Conservation (phyloP, 2,329 filamentous ascomycete genomes). For the Ampelomyces quisqualis region DNA sequence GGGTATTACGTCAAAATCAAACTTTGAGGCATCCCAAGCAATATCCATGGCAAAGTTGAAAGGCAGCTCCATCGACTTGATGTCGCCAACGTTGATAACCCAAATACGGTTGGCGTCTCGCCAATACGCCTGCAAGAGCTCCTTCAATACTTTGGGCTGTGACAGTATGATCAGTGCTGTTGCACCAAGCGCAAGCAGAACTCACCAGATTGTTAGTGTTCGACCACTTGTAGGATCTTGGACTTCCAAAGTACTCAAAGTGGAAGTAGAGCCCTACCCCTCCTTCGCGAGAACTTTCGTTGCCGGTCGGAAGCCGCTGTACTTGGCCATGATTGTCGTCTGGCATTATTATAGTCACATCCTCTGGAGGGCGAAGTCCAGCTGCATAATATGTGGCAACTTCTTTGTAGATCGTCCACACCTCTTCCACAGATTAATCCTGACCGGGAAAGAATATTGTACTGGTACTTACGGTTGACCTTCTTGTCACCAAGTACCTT, state of each 20-base stretch:
- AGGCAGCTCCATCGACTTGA: constrained; percentile 25
- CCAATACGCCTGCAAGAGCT: constrained; percentile 16
- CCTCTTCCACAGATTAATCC: constrained; percentile 6
- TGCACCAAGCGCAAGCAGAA: no score
- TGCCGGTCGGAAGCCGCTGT: constrained; percentile 16
- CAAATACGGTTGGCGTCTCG: constrained; percentile 19
- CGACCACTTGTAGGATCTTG: constrained; percentile 20
- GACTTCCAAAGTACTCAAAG: constrained; percentile 22
- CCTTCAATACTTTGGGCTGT: constrained; percentile 14
- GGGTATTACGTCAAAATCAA: constrained; percentile 50
- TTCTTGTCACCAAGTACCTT: constrained; percentile 10
- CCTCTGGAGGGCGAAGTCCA: constrained; percentile 15
- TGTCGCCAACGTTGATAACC: constrained; percentile 26
- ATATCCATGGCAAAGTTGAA: constrained; percentile 21
- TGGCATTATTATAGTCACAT: constrained; percentile 20
- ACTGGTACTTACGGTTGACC: constrained; percentile 8
- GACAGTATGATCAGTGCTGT: not conserved
- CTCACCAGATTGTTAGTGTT: constrained; percentile 16
- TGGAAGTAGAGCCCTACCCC: constrained; percentile 23
- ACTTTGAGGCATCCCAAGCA: constrained; percentile 18
- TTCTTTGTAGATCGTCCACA: constrained; percentile 24
- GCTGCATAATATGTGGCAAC: constrained; percentile 19
- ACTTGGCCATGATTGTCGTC: constrained; percentile 25
- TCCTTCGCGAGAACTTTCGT: constrained; percentile 12
- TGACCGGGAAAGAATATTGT: not conserved